Conservation (phyloP, 2,329 filamentous ascomycete genomes). For the Colletotrichum godetiae region DNA sequence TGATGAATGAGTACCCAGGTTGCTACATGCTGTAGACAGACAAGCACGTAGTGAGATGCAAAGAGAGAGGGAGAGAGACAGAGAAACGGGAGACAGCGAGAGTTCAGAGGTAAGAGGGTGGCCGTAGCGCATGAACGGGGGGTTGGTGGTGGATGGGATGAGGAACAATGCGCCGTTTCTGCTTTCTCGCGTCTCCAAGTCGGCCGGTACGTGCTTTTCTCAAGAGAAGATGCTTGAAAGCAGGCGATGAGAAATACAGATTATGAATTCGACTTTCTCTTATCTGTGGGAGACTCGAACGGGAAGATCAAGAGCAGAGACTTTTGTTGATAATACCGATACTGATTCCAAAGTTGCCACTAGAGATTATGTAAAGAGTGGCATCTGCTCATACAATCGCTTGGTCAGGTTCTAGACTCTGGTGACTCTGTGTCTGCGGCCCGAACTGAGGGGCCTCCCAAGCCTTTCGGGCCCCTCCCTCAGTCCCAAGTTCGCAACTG, state of each 20-base stretch:
- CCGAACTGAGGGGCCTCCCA: constrained; percentile 31
- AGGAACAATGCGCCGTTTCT: constrained; percentile 36
- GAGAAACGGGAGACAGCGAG: background rate
- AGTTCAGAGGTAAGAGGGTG: background rate
- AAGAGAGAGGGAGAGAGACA: background rate
- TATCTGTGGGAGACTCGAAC: background rate
- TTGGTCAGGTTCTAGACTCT: constrained; percentile 30
- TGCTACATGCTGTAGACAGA: background rate
- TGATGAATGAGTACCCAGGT: background rate
- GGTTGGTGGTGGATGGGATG: constrained; percentile 20
- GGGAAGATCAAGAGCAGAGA: background rate
- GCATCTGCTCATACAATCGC: constrained; percentile 7
- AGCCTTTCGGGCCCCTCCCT: background rate
- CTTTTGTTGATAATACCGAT: background rate
- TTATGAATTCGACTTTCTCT: background rate
- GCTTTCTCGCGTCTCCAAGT: constrained; percentile 13
- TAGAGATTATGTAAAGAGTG: constrained; percentile 26
- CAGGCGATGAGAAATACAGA: constrained; percentile 9
- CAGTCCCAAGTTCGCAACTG: background rate
- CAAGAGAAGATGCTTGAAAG: background rate
- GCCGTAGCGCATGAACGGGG: constrained; percentile 14
- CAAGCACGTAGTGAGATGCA: background rate
- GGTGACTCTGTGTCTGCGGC: background rate
- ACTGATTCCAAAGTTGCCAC: constrained; percentile 13
- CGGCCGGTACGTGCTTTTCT: constrained; percentile 4